Evolutionary conservation across 2,329 filamentous ascomycete species (phyloP), one percentile per base, ranked within the genome.

Genomic region (Mycocentrospora acerina): DNA sequence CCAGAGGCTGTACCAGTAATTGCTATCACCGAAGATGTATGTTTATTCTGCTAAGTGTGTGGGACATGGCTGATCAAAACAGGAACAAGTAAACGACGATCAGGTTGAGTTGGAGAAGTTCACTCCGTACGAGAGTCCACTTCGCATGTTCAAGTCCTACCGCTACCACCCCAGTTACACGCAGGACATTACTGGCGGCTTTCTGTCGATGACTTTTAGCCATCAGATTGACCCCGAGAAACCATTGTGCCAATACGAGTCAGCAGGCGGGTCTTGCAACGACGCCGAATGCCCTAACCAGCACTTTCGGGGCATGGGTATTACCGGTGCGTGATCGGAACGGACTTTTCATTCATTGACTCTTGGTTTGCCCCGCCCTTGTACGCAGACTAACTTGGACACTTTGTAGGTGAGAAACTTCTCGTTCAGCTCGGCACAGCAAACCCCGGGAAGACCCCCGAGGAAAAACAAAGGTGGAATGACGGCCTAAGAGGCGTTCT

Each of bases 121-220:
- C 47, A 74, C 74, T 24, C 83, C 89, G 2, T 98, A 98, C 69
- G 77, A 86, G 60, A 95, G 89, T 60, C 87, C 90, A 22, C 75
- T 98, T 44, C 82, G 80, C 53, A 79, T 80, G 54, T 96, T 97
- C 68, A 88, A 83, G 65, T 85, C 88, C 25, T 98, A 88, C 70
- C 88, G 91, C 54, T 96, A 91, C 64, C 90, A 97, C 62, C 88
- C 88, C 22, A 75, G 80, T 35, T 97, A 83, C 69, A 73, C 76
- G 50, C 68, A 85, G 33, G 73, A 80, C 40, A 82, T 95, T 40
- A 65, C 80, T 39, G 85, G 84, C 46, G 91, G 91, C 29, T 85
- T 90, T 61, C 84, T 86, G 62, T 97, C 93, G 49, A 77, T 94
- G 73, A 97, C 90, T 29, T 97, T 91, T 71, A 96, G 88, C 71